phyloP scores from a whole-genome alignment of 1,284 basidiomycete genomes.

The Violaceomyces palustris region DNA sequence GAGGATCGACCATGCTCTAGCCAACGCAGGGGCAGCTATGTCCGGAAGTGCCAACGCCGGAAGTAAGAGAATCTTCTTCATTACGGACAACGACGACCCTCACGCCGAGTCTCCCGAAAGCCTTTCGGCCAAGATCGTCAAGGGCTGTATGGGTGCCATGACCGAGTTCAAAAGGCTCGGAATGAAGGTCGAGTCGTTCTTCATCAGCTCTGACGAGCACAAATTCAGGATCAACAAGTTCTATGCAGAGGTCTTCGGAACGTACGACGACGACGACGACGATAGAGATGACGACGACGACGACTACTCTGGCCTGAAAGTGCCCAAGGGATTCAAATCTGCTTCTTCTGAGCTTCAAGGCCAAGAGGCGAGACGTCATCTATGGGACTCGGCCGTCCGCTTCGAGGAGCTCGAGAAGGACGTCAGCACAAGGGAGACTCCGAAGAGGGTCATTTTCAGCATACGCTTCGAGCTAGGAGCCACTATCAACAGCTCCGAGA shows the following conservation, averaged over 20 bases:
- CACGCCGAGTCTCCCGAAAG: constrained; percentile 55
- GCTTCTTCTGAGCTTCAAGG: constrained; percentile 15
- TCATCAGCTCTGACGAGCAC: constrained; percentile 69
- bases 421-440: constrained; percentile 60
- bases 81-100: constrained; percentile 82
- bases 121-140: constrained; percentile 20
- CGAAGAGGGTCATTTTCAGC: constrained; percentile 80
- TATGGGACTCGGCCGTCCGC: constrained; percentile 36
- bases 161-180: constrained; percentile 72
- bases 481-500: constrained; percentile 10
- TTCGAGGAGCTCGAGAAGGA: constrained; percentile 48
- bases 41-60: constrained; percentile 74
- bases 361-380: constrained; percentile 15
- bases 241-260: constrained; percentile 55
- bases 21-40: constrained; percentile 47
- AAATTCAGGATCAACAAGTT: constrained; percentile 63
- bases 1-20: constrained; percentile 63
- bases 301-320: background rate
- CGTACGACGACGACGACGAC: constrained; percentile 42
- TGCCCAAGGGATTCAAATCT: constrained; percentile 11
- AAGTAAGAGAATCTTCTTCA: constrained; percentile 81
- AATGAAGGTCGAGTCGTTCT: constrained; percentile 81
- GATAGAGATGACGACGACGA: constrained; percentile 25
- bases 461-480: constrained; percentile 76
- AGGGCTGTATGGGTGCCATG: constrained; percentile 32